Conservation (phyloP, 768 basidiomycete genomes). For the Kwoniella heveanensis region DNA sequence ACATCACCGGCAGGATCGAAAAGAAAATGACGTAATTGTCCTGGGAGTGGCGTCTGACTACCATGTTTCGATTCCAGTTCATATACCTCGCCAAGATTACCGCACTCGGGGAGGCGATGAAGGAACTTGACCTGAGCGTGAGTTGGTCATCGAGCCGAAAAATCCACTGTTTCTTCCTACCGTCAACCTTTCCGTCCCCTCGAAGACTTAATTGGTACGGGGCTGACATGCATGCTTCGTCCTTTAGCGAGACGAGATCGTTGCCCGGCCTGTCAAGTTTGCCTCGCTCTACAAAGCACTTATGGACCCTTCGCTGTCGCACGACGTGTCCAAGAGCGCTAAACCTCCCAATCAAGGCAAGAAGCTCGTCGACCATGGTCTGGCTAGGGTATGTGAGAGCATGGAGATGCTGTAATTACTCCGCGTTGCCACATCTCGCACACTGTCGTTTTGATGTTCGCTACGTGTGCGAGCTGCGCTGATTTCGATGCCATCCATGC, state of each 20-base stretch:
- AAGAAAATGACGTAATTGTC: no score
- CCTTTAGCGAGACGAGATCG: conserved; percentile 34
- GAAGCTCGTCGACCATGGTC: neutral
- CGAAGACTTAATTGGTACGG: neutral
- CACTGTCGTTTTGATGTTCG: no score
- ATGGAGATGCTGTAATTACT: no score
- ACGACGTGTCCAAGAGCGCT: neutral
- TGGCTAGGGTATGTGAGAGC: neutral
- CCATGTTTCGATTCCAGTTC: no score
- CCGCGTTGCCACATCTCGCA: no score
- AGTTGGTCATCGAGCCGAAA: no score
- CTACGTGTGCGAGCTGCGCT: neutral
- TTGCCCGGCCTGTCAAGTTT: conserved; percentile 49
- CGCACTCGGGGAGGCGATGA: conserved; percentile 32
- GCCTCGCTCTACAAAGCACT: conserved; percentile 35
- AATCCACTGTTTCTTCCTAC: no score
- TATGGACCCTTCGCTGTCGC: neutral
- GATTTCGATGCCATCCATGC: neutral
- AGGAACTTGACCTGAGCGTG: conserved; percentile 29
- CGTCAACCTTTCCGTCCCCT: no score
- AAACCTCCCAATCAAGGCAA: neutral
- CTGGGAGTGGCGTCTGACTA: no score
- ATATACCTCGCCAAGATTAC: conserved; percentile 39
- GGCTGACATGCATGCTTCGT: neutral
- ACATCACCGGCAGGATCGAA: no score